Base-by-base conservation (phyloP, 2,329 filamentous ascomycete genomes). In the Colletotrichum tabaci region DNA sequence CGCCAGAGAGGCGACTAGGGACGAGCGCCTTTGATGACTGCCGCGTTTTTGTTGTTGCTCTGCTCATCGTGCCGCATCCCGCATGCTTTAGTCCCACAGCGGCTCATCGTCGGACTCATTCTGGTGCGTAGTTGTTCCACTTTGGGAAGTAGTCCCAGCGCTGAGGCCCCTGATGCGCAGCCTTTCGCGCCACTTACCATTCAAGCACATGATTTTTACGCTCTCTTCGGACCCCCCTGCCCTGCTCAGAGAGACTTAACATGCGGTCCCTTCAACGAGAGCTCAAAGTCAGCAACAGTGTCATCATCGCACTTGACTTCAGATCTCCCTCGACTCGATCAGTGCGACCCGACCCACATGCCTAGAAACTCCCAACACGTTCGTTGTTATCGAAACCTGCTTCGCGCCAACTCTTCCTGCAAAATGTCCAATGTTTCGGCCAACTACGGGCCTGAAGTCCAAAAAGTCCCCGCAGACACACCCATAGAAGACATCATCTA, bases 401-500 rank as follows among this genome's bases (percentile, higher is more conserved):
- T 16, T 26, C 26, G 49, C 23, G 49, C 49, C 49, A 10, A 38
- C 15, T 13, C 10, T 13, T 35, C 16, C 18, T n/a, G 9, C 44
- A 30, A 8, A 16, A 38, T 49, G 58, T 23, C 26, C 3, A 18
- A 21, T 23, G 12, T 61, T 47, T 21, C 16, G 3, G 15, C 42
- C 13, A 67, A 46, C 13, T 71, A 71, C n/a, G 56, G 67, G 7
- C 35, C 67, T 10, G 62, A 71, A 18, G 67, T 71, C 21, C 67
- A 71, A 30, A 71, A 52, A 26, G 30, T 71, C 16, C 23, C 62
- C 21, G 56, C 42, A 2, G 42, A 56, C 23, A 61, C 62, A 7
- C 56, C 62, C 8, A 26, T 61, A 7, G 49, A 71, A n/a, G 62
- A 71, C 15, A 67, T 67, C 21, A 50, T 71, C 13, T 61, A 67